These are phyloP conservation scores for Cercospora sp. DNA, from an alignment of 2,329 filamentous ascomycete species.

Conservation along the genomic window DNA sequence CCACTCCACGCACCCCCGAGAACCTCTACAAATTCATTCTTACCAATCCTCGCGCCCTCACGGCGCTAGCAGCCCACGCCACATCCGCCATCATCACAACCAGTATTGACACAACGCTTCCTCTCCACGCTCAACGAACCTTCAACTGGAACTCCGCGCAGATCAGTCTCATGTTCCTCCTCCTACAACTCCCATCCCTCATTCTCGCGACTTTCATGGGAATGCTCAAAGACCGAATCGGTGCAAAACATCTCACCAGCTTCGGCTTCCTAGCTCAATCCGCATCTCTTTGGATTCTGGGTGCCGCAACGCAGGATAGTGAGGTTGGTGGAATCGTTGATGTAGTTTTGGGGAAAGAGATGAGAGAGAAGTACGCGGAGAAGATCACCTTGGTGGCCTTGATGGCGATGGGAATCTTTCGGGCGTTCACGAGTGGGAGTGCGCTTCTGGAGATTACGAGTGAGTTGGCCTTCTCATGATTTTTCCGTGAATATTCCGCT, in stretches of 20 bases:
- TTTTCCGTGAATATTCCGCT: neutral
- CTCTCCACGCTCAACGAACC: conserved; percentile 19
- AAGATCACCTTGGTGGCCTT: neutral
- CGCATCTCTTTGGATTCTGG: neutral
- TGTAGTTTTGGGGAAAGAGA: neutral
- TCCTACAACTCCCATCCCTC: neutral
- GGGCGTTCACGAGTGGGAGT: neutral
- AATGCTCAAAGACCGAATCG: neutral
- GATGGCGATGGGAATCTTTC: neutral
- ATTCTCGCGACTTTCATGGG: neutral
- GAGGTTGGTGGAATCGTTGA: neutral
- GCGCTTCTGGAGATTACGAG: neutral
- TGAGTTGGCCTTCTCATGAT: neutral
- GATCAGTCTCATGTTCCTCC: conserved; percentile 5
- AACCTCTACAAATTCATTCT: conserved; percentile 20
- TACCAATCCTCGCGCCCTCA: conserved; percentile 3
- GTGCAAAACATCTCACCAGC: neutral
- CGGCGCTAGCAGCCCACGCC: conserved; percentile 18
- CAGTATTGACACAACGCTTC: conserved; percentile 26
- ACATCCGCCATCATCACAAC: conserved; percentile 22
- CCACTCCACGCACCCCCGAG: neutral
- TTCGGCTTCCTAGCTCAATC: neutral
- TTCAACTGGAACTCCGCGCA: conserved; percentile 24
- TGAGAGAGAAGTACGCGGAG: neutral
- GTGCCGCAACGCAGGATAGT: neutral